Conservation (phyloP, 495 filamentous ascomycete genomes). For the Penicillium goetzii region DNA sequence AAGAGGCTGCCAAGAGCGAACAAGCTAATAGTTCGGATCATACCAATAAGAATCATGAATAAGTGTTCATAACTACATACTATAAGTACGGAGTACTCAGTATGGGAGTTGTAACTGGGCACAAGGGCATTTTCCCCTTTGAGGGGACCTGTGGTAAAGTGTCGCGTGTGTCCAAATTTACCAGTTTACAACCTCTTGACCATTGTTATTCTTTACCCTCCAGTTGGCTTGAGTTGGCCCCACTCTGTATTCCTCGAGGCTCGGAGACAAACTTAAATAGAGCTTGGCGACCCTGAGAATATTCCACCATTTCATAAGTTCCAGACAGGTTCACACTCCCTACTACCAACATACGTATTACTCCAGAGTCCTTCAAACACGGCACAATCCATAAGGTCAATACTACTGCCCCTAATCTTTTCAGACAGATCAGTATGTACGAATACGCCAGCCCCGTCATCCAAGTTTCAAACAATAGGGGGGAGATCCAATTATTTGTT, state of each 20-base stretch:
- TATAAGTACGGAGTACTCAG: too few relatives aligned
- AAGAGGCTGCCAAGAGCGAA: neutral
- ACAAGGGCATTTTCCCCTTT: slow-evolving; percentile 4
- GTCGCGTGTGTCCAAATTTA: slow-evolving; percentile 3
- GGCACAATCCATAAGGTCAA: too few relatives aligned
- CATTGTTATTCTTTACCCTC: neutral
- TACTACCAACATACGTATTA: neutral
- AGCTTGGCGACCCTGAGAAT: slow-evolving; percentile 2
- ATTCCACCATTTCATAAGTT: neutral
- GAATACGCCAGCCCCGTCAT: neutral
- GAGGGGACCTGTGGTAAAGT: neutral
- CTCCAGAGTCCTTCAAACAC: neutral
- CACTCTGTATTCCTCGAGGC: neutral
- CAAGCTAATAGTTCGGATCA: neutral
- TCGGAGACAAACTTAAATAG: neutral
- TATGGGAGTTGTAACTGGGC: neutral
- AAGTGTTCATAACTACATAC: neutral
- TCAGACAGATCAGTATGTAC: neutral
- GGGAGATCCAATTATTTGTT: neutral
- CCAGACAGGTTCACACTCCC: neutral
- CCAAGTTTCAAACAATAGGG: neutral
- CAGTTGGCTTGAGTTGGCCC: neutral
- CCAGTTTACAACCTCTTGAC: neutral
- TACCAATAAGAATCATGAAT: neutral
- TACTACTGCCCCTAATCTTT: neutral